A percentile compares a stretch with the other conserved stretches of the same genome.
phyloP scores from a whole-genome alignment of 257 asterid genomes.

The Petunia axillaris region DNA sequence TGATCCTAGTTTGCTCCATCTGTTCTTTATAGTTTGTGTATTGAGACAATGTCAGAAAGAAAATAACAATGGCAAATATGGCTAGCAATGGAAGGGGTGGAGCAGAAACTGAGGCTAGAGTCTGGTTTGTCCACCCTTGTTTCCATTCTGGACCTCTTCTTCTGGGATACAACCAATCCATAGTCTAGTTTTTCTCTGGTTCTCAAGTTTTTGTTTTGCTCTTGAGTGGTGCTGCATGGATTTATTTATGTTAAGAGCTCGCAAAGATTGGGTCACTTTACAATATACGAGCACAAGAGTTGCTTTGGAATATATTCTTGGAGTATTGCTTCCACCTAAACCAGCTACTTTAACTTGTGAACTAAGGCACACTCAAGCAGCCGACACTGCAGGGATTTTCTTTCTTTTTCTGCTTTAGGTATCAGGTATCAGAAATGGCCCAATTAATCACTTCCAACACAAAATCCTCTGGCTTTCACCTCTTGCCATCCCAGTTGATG shows the following conservation, averaged over 20 bases:
- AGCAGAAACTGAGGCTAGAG: constrained; percentile 51
- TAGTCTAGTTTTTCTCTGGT: constrained; percentile 10
- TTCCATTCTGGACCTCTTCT: constrained; percentile 60
- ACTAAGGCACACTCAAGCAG: constrained; percentile 49
- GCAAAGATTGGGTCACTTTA: constrained; percentile 19
- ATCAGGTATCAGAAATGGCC: too few relatives aligned
- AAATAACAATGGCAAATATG: constrained; percentile 54
- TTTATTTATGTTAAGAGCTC: constrained; percentile 23
- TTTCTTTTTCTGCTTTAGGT: too few relatives aligned
- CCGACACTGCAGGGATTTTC: constrained; percentile 31
- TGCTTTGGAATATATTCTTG: constrained; percentile 63
- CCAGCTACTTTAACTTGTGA: constrained; percentile 36
- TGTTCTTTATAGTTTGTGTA: constrained; percentile 55
- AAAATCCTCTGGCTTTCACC: too few relatives aligned
- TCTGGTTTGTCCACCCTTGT: constrained; percentile 53
- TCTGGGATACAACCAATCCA: constrained; percentile 50
- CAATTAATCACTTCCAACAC: too few relatives aligned
- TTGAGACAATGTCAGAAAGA: constrained; percentile 59
- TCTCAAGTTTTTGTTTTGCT: background rate
- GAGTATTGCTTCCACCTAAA: constrained; percentile 50
- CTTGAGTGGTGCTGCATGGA: background rate
- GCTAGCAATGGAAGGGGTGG: constrained; percentile 66
- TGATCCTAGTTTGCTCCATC: constrained; percentile 34
- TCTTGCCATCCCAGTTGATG: too few relatives aligned
- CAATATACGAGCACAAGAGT: constrained; percentile 38